phyloP scores from a whole-genome alignment of 768 basidiomycete genomes.

The Termitomyces sp. region DNA sequence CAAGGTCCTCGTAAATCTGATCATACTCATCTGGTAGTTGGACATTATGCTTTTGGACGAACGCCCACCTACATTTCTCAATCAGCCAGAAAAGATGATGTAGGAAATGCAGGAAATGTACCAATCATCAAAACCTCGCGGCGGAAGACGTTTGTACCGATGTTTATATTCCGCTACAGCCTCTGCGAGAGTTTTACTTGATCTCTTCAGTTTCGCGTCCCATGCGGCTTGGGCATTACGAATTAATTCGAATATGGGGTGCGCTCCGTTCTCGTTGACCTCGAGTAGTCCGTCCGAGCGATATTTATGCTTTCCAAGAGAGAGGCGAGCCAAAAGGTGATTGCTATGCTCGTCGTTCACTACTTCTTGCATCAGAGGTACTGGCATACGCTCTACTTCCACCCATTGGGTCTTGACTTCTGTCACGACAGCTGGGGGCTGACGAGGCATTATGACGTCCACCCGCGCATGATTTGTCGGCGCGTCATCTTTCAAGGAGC shows the following conservation, averaged over 20 bases:
- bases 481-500: not conserved
- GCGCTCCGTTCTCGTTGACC: slow-evolving; percentile 36
- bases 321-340: slow-evolving; percentile 29
- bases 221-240: slow-evolving; percentile 64
- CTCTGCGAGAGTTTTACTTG: slow-evolving; percentile 70
- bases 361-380: not conserved
- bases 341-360: not conserved
- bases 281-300: slow-evolving; percentile 34
- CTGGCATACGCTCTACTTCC: not conserved
- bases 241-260: slow-evolving; percentile 81
- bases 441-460: not conserved
- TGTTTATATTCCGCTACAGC: slow-evolving; percentile 75
- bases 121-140: slow-evolving; percentile 66
- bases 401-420: not conserved
- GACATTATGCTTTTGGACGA: slow-evolving; percentile 56
- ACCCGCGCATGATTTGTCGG: not conserved
- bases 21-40: slow-evolving; percentile 85
- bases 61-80: slow-evolving; percentile 30
- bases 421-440: not conserved
- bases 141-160: slow-evolving; percentile 71
- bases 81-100: not conserved
- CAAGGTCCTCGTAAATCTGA: slow-evolving; percentile 65
- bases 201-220: slow-evolving; percentile 48
- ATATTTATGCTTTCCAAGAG: slow-evolving; percentile 26
- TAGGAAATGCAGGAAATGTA: not conserved